Base-by-base conservation (phyloP, 2,329 filamentous ascomycete species). In the Zasmidium citrigriseum region DNA sequence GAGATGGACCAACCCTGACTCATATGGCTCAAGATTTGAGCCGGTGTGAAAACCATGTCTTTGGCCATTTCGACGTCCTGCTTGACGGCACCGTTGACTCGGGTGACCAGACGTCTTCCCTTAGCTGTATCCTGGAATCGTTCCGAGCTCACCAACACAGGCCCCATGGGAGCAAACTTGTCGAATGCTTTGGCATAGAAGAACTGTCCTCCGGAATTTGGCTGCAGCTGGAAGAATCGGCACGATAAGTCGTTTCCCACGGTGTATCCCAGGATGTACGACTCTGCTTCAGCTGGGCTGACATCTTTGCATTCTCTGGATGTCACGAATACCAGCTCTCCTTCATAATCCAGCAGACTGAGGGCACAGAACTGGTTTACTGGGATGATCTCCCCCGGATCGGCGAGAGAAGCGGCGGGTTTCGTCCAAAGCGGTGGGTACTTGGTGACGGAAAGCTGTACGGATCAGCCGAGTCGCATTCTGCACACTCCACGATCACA, bases 101-200 rank as follows among this genome's bases (percentile, higher is more conserved):
- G 76, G 0, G 80, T 83, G 57, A 67, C 66, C 4, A 85, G 64
- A 0, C 72, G 68, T 41, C 83, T 12, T 47, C 45, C 20, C 45
- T 5, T 20, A 4, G n/a, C 20, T 7, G 27, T 29, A 7, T 7
- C 27, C 7, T 14, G 27, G 67, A 18, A 67, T 0, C 80, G 58
- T 1, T 68, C 68, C 0, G 72, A 67, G 1, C 72, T 70, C 0
- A 85, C 78, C 0, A 86, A 67, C 23, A 71, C 72, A 0, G 83
- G 83, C 0, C 83, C 83, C 0, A 86, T 56, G 0, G 83, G 84
- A 0, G 80, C 80, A 61, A 76, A 85, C 0, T 77, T 82, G 61
- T 86, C 82, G 54, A 86, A 86, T 0, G 82, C 80, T 63, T 86
- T 85, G 16, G 75, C 78, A 61, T 84, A 86, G 0, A 79, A 77